Percentiles rank a stretch among this genome's conserved stretches.
Evolutionary conservation across 345 rosid species (phyloP).

Genomic region (Capsella bursapastoris): DNA sequence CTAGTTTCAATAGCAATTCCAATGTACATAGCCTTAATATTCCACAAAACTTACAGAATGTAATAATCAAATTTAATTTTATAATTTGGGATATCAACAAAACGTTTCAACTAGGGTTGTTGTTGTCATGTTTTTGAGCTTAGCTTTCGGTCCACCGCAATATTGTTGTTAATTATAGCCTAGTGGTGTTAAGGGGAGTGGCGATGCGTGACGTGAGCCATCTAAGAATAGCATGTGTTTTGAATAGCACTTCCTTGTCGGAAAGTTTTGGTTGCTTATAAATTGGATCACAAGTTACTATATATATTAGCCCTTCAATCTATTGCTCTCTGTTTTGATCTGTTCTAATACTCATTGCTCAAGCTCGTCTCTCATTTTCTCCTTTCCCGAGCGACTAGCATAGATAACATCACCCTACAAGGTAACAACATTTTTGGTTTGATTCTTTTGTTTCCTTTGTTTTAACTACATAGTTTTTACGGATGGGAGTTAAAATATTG

Average conservation of each 20-base stretch:
- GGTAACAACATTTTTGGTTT: too few relatives aligned
- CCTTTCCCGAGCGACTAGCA: too few relatives aligned
- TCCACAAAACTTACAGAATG: background rate
- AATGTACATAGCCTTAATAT: background rate
- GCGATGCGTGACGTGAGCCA: slow-evolving; percentile 7
- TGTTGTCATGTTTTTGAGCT: background rate
- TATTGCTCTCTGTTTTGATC: background rate
- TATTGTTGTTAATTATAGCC: background rate
- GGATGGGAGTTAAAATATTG: too few relatives aligned
- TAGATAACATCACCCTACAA: too few relatives aligned
- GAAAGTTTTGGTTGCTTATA: background rate
- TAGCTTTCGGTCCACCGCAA: background rate
- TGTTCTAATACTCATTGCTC: too few relatives aligned
- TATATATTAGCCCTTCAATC: background rate
- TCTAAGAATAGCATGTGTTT: background rate
- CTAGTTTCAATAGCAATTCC: background rate
- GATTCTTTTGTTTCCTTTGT: too few relatives aligned
- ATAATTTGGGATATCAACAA: background rate
- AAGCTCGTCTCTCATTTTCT: too few relatives aligned
- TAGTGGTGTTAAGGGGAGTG: background rate
- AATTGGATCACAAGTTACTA: slow-evolving; percentile 1
- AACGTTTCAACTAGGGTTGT: background rate
- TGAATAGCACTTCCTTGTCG: background rate
- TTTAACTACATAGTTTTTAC: too few relatives aligned
- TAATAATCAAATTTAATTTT: background rate